These are phyloP conservation scores for Cladosporium sp. DNA, from an alignment of 2,329 filamentous ascomycete genomes.

Conservation along the genomic window DNA sequence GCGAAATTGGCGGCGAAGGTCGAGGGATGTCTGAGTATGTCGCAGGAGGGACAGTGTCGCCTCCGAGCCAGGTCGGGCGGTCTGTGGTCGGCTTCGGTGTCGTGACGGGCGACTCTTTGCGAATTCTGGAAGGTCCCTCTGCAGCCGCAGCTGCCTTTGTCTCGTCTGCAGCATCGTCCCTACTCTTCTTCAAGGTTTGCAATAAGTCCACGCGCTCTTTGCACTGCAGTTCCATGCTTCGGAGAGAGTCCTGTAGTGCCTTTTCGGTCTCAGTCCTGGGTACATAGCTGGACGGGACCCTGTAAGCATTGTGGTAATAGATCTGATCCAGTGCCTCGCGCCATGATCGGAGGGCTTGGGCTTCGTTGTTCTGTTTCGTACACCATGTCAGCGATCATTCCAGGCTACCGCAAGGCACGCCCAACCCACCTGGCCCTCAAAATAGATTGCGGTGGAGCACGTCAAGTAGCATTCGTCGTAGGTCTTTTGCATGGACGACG, in stretches of 20 bases:
- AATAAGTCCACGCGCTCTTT: conserved; percentile 88
- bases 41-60: conserved; percentile 75
- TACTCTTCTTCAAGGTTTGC: conserved; percentile 68
- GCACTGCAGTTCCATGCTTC: conserved; percentile 82
- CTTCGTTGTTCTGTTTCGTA: conserved; percentile 75
- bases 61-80: conserved; percentile 64
- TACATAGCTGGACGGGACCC: conserved; percentile 63
- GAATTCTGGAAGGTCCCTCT: conserved; percentile 11
- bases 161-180: conserved; percentile 49
- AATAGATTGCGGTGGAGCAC: conserved; percentile 94
- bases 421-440: conserved; percentile 74
- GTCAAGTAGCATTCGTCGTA: conserved; percentile 95
- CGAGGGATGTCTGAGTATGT: conserved; percentile 78
- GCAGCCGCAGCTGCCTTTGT: conserved; percentile 20
- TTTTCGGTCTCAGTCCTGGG: conserved; percentile 79
- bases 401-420: conserved; percentile 4
- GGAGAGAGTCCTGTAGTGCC: conserved; percentile 74
- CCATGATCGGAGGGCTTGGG: conserved; percentile 88
- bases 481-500: conserved; percentile 84
- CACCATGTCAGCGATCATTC: conserved; percentile 5
- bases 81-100: conserved; percentile 10
- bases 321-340: conserved; percentile 83
- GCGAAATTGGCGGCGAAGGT: conserved; percentile 48
- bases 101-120: conserved; percentile 8
- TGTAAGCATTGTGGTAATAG: conserved; percentile 76